These are phyloP conservation scores for Yamadazyma scolyti DNA, from an alignment of 805 yeast species.

Conservation along the genomic window DNA sequence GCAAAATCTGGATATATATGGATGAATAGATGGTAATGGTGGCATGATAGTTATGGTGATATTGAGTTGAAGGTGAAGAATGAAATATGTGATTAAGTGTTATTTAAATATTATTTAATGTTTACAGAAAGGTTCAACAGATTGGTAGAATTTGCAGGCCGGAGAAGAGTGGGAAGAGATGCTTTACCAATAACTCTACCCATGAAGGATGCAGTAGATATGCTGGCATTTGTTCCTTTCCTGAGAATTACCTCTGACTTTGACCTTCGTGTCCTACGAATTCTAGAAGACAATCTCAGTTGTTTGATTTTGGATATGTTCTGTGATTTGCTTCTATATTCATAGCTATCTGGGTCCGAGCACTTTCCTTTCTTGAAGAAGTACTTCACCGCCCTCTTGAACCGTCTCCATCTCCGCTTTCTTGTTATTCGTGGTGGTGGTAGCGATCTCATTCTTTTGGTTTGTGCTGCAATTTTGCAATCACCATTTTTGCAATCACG, in stretches of 20 bases:
- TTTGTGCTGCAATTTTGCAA: conserved; percentile 1
- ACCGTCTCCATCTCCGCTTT: conserved; percentile 26
- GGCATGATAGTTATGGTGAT: no score
- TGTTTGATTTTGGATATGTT: conserved; percentile 22
- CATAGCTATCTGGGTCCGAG: conserved; percentile 18
- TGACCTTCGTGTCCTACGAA: conserved; percentile 11
- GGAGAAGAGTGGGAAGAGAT: conserved; percentile 16
- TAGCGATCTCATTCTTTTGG: conserved; percentile 26
- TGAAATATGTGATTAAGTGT: no score
- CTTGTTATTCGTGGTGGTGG: conserved; percentile 35
- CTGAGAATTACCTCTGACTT: conserved; percentile 14
- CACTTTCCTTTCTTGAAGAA: conserved; percentile 25
- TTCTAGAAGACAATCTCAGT: conserved; percentile 19
- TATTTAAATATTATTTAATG: no score
- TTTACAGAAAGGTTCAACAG: conserved; percentile 15
- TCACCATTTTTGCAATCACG: not conserved
- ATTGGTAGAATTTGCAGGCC: conserved; percentile 11
- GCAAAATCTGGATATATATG: not conserved
- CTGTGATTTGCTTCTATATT: conserved; percentile 12
- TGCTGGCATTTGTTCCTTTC: conserved; percentile 16
- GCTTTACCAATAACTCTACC: conserved; percentile 19
- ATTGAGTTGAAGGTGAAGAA: no score
- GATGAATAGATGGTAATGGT: no score
- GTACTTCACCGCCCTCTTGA: conserved; percentile 23
- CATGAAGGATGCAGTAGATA: conserved; percentile 15